Base-by-base conservation (phyloP, 352 stramenopile genomes). In the Pythium rishiriense region DNA sequence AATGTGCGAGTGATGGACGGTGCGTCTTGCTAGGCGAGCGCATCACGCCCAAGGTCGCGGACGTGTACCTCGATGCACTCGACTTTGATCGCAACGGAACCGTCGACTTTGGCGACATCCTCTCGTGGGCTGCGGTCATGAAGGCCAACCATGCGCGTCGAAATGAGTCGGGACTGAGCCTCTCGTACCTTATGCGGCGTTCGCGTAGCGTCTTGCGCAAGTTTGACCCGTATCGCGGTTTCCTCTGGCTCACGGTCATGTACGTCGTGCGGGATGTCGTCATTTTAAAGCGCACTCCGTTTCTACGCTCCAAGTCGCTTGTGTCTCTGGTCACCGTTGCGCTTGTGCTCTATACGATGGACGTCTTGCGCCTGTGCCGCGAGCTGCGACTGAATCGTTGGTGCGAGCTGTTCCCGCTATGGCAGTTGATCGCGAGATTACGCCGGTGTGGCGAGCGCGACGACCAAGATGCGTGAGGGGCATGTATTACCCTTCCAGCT, bases 71-170 rank as follows among this genome's bases (percentile, higher is more conserved):
- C 10, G 58, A 84, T 39, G 84, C 83, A 37, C 73, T 94, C 17
- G 85, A 94, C 64, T 93, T 79, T 45, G 84, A 94, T 33, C 64
- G 65, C 29, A 88, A 93, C 49, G 83, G 85, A 4, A 69, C 85
- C 0, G 83, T 93, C 9, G 83, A 94, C 54, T 90, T 94, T 51
- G 62, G 53, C 3, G 85, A 94, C 64, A 83, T 94, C 46, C 63
- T 94, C 3, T 92, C 83, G 4, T 93, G 85, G 81, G 75, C 74
- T 0, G 80, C 83, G 0, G 76, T 90, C 29, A 85, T 94, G 72
- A 94, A 94, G 57, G 66, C 58, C 6, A 84, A 84, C 21, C 71
- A 88, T 58, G 68, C 86, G 21, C 33, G 64, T 10, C 50, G 37
- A 1, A 61, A 69, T 43, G 50, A 43, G 52, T 62, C n/a, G 24